Percentiles rank a stretch among this genome's conserved stretches.
Evolutionary conservation across 345 rosid genomes (phyloP).

Genomic region (Lumnitzera littorea): DNA sequence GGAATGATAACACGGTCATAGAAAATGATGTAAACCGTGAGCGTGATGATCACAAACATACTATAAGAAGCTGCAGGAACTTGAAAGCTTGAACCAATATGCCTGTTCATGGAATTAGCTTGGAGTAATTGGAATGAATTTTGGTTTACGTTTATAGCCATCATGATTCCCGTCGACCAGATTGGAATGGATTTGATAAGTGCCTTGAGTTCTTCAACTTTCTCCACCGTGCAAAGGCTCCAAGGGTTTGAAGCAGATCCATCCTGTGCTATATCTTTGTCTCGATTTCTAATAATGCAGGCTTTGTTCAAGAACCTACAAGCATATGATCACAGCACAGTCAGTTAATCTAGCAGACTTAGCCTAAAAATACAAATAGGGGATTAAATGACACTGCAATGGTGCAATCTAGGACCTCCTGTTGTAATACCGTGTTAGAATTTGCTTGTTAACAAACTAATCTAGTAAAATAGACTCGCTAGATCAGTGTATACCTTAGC

Average conservation of each 20-base stretch:
- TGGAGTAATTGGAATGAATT: constrained; percentile 54
- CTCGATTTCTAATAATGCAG: constrained; percentile 41
- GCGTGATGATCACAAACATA: constrained; percentile 39
- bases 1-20: constrained; percentile 72
- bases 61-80: constrained; percentile 69
- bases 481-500: constrained; percentile 30
- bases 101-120: constrained; percentile 68
- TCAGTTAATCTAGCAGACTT: too few relatives aligned
- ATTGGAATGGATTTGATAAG: constrained; percentile 54
- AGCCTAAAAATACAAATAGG: too few relatives aligned
- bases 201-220: constrained; percentile 80
- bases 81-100: constrained; percentile 45
- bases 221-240: constrained; percentile 67
- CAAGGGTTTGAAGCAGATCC: constrained; percentile 63
- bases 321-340: background rate
- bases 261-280: constrained; percentile 39
- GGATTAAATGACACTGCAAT: too few relatives aligned
- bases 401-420: too few relatives aligned
- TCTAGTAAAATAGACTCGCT: background rate
- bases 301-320: constrained; percentile 71
- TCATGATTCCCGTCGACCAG: constrained; percentile 70
- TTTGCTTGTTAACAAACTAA: background rate
- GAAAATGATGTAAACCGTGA: constrained; percentile 46
- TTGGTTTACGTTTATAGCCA: constrained; percentile 58
- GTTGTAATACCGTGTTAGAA: too few relatives aligned